A percentile compares a stretch with the other conserved stretches of the same genome.
Conservation (phyloP, 2,329 filamentous ascomycete species). For the Ophiognomonia clavigignenti-juglandacearum region DNA sequence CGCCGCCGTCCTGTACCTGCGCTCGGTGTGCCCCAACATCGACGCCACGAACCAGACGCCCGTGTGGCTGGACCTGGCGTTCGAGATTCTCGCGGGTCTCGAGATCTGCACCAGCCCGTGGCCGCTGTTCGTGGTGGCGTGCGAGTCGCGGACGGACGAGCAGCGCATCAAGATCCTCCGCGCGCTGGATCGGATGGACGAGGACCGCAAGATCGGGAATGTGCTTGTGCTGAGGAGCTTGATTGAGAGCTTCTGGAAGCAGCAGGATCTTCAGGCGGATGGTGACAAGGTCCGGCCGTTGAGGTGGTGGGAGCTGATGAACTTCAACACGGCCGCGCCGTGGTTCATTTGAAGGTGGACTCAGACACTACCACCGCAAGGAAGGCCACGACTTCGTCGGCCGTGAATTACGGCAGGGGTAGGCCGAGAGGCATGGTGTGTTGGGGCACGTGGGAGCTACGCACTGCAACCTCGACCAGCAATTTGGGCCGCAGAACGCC, state of each 20-base stretch:
- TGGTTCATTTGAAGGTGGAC: slow-evolving; percentile 36
- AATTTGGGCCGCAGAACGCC: too few species aligned
- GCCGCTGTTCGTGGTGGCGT: slow-evolving; percentile 43
- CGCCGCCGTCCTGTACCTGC: slow-evolving; percentile 29
- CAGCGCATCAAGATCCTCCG: slow-evolving; percentile 35
- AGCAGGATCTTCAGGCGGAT: slow-evolving; percentile 34
- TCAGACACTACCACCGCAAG: slow-evolving; percentile 5
- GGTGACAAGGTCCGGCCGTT: slow-evolving; percentile 21
- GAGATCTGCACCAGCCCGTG: slow-evolving; percentile 42
- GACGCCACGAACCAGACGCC: slow-evolving; percentile 23
- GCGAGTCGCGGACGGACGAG: slow-evolving; percentile 36
- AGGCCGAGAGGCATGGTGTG: too few species aligned
- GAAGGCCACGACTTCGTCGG: too few species aligned
- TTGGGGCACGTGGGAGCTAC: too few species aligned
- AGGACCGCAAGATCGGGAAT: slow-evolving; percentile 39
- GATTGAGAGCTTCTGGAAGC: slow-evolving; percentile 41
- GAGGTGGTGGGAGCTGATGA: slow-evolving; percentile 35
- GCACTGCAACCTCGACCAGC: too few species aligned
- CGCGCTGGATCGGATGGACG: slow-evolving; percentile 37
- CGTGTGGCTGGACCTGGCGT: slow-evolving; percentile 28
- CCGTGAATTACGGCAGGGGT: too few species aligned
- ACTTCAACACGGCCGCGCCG: slow-evolving; percentile 27
- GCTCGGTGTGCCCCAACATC: slow-evolving; percentile 23
- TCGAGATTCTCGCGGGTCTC: slow-evolving; percentile 31
- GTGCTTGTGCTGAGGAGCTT: slow-evolving; percentile 37